Base-by-base conservation (phyloP, 176 grass and related monocot species). In the Zizania latifolia region DNA sequence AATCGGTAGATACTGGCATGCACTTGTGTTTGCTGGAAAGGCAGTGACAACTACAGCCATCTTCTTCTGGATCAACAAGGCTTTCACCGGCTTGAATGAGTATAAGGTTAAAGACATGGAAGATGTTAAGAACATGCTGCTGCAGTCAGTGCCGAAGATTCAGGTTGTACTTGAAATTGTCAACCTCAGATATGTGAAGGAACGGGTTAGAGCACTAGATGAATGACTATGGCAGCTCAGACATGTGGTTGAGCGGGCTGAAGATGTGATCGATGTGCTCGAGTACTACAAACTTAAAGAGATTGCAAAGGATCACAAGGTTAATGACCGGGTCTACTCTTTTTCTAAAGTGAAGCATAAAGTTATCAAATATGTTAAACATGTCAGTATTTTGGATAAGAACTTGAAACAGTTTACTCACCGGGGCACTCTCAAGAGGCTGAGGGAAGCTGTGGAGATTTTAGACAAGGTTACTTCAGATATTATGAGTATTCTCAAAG, bases 211-310 rank as follows among this genome's bases (percentile, higher is more conserved):
- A 17, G 82, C 63, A 2, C 64, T 84, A 0, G 60, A 71, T 51
- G 11, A 12, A 35, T 78, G 82, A 73, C 6, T 84, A 13, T 84
- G 82, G 73, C 82, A 68, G 75, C 61, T 84, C n/a, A 78, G 82
- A 28, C 5, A 71, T 21, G 82, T 36, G 12, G 36, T 84, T 2
- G 73, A 78, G 74, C 61, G 22, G 17, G 83, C 83, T 14, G 83
- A 85, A 3, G 83, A 85, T 4, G 56, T 14, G 4, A 31, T 79
- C 2, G 83, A 85, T 65, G 75, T 73, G 31, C 48, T 85, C 3
- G 66, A 70, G 15, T 85, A 85, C 66, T 58, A 85, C 30, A 30
- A 85, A 33, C 76, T 85, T 1, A 23, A 79, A 35, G 74, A 85
- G 57, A 79, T 34, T 30, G 39, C 39, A 0, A n/a, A 45, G 67